phyloP scores from a whole-genome alignment of 352 stramenopile genomes.

The Aphanomyces invadans region DNA sequence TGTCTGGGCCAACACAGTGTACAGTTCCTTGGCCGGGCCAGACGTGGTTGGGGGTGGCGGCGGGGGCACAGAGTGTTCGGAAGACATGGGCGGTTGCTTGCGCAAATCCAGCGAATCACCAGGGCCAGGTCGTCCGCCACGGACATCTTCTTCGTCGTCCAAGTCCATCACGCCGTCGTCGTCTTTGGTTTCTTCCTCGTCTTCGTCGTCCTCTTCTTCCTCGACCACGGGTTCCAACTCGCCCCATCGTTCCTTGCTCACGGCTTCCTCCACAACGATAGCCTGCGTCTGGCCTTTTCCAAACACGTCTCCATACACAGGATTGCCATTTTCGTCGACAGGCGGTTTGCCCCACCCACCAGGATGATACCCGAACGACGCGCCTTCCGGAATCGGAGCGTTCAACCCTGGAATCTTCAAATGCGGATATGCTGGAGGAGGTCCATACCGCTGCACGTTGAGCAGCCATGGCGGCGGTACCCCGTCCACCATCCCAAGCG shows the following conservation, averaged over 20 bases:
- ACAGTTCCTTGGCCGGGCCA: slow-evolving; percentile 49
- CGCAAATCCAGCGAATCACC: slow-evolving; percentile 59
- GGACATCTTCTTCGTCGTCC: not conserved
- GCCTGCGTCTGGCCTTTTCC: slow-evolving; percentile 37
- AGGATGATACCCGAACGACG: slow-evolving; percentile 93
- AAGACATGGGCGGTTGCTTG: slow-evolving; percentile 54
- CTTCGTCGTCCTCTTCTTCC: slow-evolving; percentile 43
- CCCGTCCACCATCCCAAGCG: slow-evolving; percentile 91
- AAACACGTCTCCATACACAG: slow-evolving; percentile 97
- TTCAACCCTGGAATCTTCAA: slow-evolving; percentile 96
- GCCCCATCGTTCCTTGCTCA: slow-evolving; percentile 46
- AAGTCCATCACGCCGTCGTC: slow-evolving; percentile 29
- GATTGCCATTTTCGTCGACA: slow-evolving; percentile 91
- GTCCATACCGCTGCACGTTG: slow-evolving; percentile 98
- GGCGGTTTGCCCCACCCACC: slow-evolving; percentile 97
- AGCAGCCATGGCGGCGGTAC: slow-evolving; percentile 95
- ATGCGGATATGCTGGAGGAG: slow-evolving; percentile 94
- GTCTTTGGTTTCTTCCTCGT: slow-evolving; percentile 26
- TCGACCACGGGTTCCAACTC: slow-evolving; percentile 59
- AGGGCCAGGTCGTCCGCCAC: slow-evolving; percentile 26
- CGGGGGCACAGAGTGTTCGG: slow-evolving; percentile 46
- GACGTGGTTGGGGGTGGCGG: slow-evolving; percentile 5
- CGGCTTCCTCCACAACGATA: slow-evolving; percentile 23
- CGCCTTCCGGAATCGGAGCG: slow-evolving; percentile 90
- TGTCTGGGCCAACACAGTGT: slow-evolving; percentile 71